These are phyloP conservation scores for Metschnikowia arizonensis DNA, from an alignment of 805 yeast genomes.

Conservation along the genomic window DNA sequence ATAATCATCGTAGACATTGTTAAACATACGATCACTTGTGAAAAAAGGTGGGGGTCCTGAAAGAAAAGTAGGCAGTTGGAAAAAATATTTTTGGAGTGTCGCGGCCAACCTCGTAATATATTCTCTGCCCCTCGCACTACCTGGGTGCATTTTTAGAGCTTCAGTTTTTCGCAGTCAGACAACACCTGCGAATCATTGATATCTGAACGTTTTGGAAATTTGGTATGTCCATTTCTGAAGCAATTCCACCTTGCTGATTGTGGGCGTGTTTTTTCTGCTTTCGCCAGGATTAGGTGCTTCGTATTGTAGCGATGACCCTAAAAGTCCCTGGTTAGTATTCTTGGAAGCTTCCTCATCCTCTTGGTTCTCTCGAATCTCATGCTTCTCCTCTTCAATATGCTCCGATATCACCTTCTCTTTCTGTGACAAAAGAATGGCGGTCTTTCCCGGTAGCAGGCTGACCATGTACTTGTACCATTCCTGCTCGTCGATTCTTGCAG, in stretches of 20 bases:
- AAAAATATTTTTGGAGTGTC: not conserved
- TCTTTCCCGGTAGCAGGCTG: conserved; percentile 28
- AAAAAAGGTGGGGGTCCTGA: not conserved
- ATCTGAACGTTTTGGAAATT: conserved; percentile 4
- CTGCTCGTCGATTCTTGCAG: conserved; percentile 11
- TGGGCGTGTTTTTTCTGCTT: not conserved
- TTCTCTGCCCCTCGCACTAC: not conserved
- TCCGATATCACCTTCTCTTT: conserved; percentile 12
- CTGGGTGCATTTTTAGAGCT: not conserved
- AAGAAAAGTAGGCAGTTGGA: not conserved
- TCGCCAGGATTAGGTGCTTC: not conserved
- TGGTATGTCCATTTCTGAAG: conserved; percentile 13
- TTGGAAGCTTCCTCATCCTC: conserved; percentile 20
- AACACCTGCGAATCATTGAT: not conserved
- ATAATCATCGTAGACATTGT: conserved; percentile 23
- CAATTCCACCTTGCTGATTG: conserved; percentile 6
- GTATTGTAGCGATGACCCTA: conserved; percentile 9
- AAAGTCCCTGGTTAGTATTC: conserved; percentile 11
- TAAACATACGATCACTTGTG: conserved; percentile 12
- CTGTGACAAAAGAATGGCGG: conserved; percentile 25
- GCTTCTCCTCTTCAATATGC: conserved; percentile 12
- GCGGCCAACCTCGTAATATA: not conserved
- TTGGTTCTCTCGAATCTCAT: conserved; percentile 7
- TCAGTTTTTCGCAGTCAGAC: not conserved
- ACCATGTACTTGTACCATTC: conserved; percentile 20